Base-by-base conservation (phyloP, 2,329 filamentous ascomycete genomes). In the Alternaria ethzedia region DNA sequence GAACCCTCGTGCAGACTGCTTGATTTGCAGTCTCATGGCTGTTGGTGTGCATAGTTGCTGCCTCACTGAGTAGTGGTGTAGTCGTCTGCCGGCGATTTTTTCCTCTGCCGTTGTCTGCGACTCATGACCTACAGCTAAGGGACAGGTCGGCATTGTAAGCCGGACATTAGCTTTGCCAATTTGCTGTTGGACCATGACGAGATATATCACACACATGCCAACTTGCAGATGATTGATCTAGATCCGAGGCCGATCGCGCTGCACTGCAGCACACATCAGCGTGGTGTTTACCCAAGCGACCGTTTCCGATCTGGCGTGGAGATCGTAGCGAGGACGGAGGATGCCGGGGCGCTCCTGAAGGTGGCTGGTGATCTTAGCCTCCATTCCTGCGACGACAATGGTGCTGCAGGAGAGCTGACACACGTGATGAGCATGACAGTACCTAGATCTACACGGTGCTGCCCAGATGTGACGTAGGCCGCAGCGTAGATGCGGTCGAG, bases 1-100 rank as follows among this genome's bases (percentile, higher is more conserved):
- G 36, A 12, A 44, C 36, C 57, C 64, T 46, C 36, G 62, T 57
- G 15, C 21, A 13, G 30, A 52, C 57, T 28, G 52, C 44, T 51
- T 50, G 44, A 60, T 41, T 41, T 60, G 54, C 63, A 28, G 45
- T 54, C n/a, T n/a, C 57, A 59, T 23, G 47, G 17, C 28, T 6
- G 52, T 36, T 57, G 46, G 20, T 36, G 52, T 28, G 44, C 47
- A 32, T 21, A 36, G 21, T 36, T 44, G 23, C 46, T 47, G 17
- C 36, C 20, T 60, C 23, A 44, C 43, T 45, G 47, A 32, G 28
- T 36, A 36, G 20, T 54, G 41, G 41, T 26, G 32, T 45, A 36
- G 47, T 54, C 26, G 23, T 28, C 41, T 25, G 41, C 17, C 51
- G 11, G 30, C 20, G 25, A 25, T 23, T 43, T 23, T 45, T 55